Evolutionary conservation across 2,329 filamentous ascomycete species (phyloP).

Genomic region (Trichoderma koningiopsis): DNA sequence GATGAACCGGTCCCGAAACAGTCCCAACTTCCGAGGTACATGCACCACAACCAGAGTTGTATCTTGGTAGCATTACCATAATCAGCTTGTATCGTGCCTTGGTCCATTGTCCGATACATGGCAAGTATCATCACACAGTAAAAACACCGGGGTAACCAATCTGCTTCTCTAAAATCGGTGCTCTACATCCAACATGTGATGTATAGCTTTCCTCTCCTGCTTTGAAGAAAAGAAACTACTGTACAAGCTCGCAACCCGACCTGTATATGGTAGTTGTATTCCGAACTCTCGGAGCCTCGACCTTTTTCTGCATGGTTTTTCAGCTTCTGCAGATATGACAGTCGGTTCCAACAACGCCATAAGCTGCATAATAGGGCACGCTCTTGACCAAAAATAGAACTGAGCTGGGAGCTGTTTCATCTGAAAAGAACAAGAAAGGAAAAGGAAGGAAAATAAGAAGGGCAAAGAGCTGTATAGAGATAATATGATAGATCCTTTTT

Average conservation of each 20-base stretch:
- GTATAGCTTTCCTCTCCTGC: neutral
- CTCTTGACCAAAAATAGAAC: neutral
- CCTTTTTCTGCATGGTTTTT: neutral
- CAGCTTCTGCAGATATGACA: neutral
- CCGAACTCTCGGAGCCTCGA: neutral
- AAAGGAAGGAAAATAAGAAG: neutral
- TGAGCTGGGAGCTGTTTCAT: slow-evolving; percentile 13
- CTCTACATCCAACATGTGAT: neutral
- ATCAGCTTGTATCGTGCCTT: neutral
- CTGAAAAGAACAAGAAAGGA: neutral
- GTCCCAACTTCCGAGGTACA: neutral
- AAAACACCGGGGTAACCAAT: neutral
- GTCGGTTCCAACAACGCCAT: neutral
- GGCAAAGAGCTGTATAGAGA: neutral
- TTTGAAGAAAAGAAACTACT: neutral
- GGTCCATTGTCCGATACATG: neutral
- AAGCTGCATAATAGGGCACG: neutral
- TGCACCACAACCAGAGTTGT: neutral
- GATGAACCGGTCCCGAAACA: slow-evolving; percentile 1
- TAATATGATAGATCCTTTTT: slow-evolving; percentile 16
- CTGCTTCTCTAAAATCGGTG: neutral
- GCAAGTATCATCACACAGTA: neutral
- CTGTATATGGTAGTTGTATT: neutral
- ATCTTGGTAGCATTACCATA: neutral
- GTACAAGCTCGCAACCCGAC: neutral